A percentile compares a stretch with the other conserved stretches of the same genome.
phyloP scores from a whole-genome alignment of 1,284 basidiomycete genomes.

The Ceraceosorus bombacis region DNA sequence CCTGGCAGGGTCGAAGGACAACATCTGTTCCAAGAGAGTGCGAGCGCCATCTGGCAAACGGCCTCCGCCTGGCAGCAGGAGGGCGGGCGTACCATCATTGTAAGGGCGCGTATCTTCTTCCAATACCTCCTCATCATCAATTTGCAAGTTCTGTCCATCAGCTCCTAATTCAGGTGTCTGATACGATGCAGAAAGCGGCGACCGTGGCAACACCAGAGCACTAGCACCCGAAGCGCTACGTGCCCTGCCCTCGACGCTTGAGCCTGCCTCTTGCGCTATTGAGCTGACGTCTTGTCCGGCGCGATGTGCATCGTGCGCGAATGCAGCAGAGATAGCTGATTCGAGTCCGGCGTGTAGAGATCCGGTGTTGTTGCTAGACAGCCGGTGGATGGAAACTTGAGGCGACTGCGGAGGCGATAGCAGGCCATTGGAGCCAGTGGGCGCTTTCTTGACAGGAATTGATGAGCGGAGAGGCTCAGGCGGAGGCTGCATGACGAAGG shows the following conservation, averaged over 20 bases:
- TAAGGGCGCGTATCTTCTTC: constrained; percentile 18
- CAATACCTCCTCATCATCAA: not conserved
- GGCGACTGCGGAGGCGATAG: constrained; percentile 10
- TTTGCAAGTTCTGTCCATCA: not conserved
- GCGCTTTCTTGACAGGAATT: no score
- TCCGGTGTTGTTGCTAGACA: constrained; percentile 1
- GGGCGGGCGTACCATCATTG: constrained; percentile 36
- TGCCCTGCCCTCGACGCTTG: no score
- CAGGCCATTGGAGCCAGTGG: no score
- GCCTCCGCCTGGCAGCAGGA: constrained; percentile 41
- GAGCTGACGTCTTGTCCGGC: no score
- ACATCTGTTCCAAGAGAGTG: constrained; percentile 35
- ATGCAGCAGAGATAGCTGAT: constrained; percentile 7
- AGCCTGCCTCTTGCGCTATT: no score
- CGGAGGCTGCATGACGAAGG: no score
- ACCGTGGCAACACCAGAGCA: not conserved
- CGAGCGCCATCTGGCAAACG: constrained; percentile 36
- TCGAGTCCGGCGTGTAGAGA: not conserved
- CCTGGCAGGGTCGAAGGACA: constrained; percentile 20
- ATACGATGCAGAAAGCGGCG: constrained; percentile 1
- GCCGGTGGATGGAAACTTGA: constrained; percentile 10
- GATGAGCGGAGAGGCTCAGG: no score
- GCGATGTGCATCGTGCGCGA: not conserved
- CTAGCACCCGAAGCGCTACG: no score
- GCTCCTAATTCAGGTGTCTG: not conserved